Base-by-base conservation (phyloP, 2,329 filamentous ascomycete genomes). In the Septoria linicola region DNA sequence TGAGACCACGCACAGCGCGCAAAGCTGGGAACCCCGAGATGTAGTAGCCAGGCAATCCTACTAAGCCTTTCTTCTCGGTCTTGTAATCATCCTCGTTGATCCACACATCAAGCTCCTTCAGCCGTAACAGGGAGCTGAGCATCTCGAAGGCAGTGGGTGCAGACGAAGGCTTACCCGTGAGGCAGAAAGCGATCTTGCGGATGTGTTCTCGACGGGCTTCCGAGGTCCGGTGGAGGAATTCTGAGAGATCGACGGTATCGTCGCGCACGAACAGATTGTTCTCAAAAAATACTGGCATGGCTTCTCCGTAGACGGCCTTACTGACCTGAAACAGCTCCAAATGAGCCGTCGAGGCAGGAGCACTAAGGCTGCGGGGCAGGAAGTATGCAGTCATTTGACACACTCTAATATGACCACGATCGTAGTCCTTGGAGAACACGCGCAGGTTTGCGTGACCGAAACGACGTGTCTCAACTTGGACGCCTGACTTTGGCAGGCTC, bases 241-340 rank as follows among this genome's bases (percentile, higher is more conserved):
- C 20, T n/a, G 17, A 20, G 19, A 49, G 17, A 8, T 34, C 20
- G 8, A 7, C 4, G 17, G 19, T 17, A 39, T 27, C 30, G 6
- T 42, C 14, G 20, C 19, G 42, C n/a, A 49, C 37, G 46, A 49
- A 41, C 19, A 41, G 31, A 36, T 57, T 59, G 20, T 35, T 7
- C 17, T 23, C 30, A 41, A 53, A 59, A 42, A 57, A 58, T 4
- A 52, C 40, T 17, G 50, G 49, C 47, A 56, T 47, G 11, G 59
- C 48, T 16, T 61, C 57, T 7, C 37, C 20, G 31, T 17, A 45
- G 3, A 59, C 32, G 8, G 51, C 27, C 34, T 58, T 58, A 42
- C 41, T 59, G 31, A 59, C 56, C 3, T 13, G 34, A 2, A 60
- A 49, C 11, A 60, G 17, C 11, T 53, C 45, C 11, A 60, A 35